These are phyloP conservation scores for Omphalotus guepiniiformis DNA, from an alignment of 768 basidiomycete genomes.

Conservation along the genomic window DNA sequence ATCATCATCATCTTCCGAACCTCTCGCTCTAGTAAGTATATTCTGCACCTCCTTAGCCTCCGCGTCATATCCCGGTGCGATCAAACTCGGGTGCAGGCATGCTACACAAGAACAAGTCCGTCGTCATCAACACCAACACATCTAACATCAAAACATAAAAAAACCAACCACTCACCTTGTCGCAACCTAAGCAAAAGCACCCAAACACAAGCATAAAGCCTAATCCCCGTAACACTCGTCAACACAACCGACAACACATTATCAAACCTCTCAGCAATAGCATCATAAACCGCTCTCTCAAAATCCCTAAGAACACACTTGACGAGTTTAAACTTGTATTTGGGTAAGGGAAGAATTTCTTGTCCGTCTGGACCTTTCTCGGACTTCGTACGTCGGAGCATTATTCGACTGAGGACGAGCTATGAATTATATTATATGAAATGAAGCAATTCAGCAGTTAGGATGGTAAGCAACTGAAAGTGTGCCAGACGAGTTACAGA, in stretches of 20 bases:
- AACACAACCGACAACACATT: slow-evolving; percentile 53
- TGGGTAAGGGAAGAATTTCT: too few species aligned
- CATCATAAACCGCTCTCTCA: slow-evolving; percentile 77
- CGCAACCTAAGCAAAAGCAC: slow-evolving; percentile 76
- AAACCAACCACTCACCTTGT: slow-evolving; percentile 57
- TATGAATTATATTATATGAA: slow-evolving; percentile 21
- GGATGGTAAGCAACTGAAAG: neutral
- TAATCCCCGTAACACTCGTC: slow-evolving; percentile 22
- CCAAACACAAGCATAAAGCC: slow-evolving; percentile 65
- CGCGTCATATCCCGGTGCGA: slow-evolving; percentile 71
- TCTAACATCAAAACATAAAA: neutral
- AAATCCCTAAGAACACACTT: slow-evolving; percentile 72
- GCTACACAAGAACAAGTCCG: slow-evolving; percentile 40
- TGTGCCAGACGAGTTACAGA: neutral
- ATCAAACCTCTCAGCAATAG: slow-evolving; percentile 65
- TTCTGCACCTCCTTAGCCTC: slow-evolving; percentile 56
- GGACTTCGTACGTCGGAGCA: slow-evolving; percentile 86
- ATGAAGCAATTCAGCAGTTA: neutral
- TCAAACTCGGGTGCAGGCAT: slow-evolving; percentile 84
- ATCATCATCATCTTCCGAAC: slow-evolving; percentile 33
- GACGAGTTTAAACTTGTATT: slow-evolving; percentile 63
- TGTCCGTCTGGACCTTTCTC: slow-evolving; percentile 76
- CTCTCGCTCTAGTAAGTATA: too few species aligned
- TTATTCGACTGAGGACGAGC: slow-evolving; percentile 79
- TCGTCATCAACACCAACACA: neutral